Evolutionary conservation across 441 rosid species (phyloP).

Genomic region (Gossypium schwendimanii): DNA sequence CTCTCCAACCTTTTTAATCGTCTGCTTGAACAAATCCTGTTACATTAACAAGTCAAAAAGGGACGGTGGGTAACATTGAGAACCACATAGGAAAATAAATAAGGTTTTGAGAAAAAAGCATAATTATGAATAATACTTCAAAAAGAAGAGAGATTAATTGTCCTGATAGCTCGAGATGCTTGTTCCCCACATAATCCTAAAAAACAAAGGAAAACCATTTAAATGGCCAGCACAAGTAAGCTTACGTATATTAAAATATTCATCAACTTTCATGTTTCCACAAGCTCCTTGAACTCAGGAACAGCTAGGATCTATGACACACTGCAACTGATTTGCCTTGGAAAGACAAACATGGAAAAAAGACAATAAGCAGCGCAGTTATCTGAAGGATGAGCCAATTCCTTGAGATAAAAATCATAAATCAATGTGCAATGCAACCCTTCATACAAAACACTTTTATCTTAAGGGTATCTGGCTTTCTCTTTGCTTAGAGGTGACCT

Average conservation of each 20-base stretch:
- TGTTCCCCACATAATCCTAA: conserved; percentile 96
- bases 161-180: conserved; percentile 87
- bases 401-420: no score
- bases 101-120: conserved; percentile 3
- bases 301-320: neutral
- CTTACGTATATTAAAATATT: neutral
- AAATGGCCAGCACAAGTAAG: neutral
- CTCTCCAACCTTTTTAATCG: conserved; percentile 50
- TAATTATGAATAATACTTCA: conserved; percentile 48
- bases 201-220: conserved; percentile 6
- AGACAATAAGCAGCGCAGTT: neutral
- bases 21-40: conserved; percentile 88
- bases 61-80: neutral
- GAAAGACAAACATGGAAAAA: neutral
- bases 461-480: neutral
- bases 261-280: neutral
- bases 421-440: no score
- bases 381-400: neutral
- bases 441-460: no score
- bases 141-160: conserved; percentile 85
- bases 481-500: neutral
- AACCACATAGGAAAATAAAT: neutral
- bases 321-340: neutral
- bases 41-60: conserved; percentile 10
- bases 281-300: neutral